Evolutionary conservation across 2,329 filamentous ascomycete genomes (phyloP), one percentile per base, ranked within the genome.

Genomic region (Byssothecium circinans): DNA sequence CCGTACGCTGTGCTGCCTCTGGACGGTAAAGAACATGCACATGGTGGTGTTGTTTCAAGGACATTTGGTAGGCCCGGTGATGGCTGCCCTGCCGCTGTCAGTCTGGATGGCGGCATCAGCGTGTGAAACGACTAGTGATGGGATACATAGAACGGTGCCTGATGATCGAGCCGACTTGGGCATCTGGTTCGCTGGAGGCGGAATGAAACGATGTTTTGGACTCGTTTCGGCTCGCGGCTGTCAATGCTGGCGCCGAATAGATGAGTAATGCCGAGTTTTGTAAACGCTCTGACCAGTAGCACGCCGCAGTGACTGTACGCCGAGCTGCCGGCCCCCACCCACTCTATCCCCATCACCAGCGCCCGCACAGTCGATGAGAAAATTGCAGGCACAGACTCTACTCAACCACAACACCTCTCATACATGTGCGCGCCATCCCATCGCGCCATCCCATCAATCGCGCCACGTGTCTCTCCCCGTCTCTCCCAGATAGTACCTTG

Each of bases 11-110:
- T 8, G 14, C 34, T 27, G 25, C 12, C 19, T 34, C 40, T 53
- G 17, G 19, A 39, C 41, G 39, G 49, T 42, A 39, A 37, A 5
- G 22, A 37, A 33, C 18, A 44, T 40, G 44, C 34, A 45, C 42
- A 40, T 47, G 44, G 39, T 53, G 53, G 43, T 37, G 43, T 41
- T 58, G 63, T 67, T 67, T 67, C 62, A 65, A 47, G 56, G 58
- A 61, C 53, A 65, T 64, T 61, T 51, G 50, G 41, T 57, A 49
- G 57, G 57, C 27, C 35, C 43, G 38, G 32, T 18, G 19, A 56
- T 52, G 47, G 50, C 23, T 25, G 23, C 41, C 51, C 43, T 49
- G 40, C 50, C 49, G 14, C 29, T 32, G 14, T 32, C 48, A 36
- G 43, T 49, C 27, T 32, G 29, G 12, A 39, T 49, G 46, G 44